These are phyloP conservation scores for Anthracocystis walkeri DNA, from an alignment of 1,284 basidiomycete genomes.

Conservation along the genomic window DNA sequence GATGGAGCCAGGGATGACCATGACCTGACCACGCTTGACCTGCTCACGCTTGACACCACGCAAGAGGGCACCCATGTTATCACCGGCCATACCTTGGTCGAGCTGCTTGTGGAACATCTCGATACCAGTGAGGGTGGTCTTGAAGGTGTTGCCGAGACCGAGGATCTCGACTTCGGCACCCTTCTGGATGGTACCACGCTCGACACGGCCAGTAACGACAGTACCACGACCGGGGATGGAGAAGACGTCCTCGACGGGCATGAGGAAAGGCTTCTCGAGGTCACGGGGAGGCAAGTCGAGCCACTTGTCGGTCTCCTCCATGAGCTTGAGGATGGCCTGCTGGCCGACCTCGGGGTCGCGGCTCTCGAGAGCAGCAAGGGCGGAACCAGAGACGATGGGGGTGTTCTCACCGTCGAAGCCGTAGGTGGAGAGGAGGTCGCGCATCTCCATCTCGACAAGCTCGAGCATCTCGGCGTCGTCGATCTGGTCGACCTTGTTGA, in stretches of 20 bases:
- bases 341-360: conserved; percentile 82
- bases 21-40: conserved; percentile 90
- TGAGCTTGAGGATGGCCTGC: conserved; percentile 84
- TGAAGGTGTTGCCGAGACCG: conserved; percentile 84
- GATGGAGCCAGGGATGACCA: conserved; percentile 90
- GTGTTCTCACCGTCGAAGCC: conserved; percentile 97
- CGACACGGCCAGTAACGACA: conserved; percentile 95
- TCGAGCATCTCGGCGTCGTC: conserved; percentile 98
- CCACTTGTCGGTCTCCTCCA: conserved; percentile 92
- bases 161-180: conserved; percentile 94
- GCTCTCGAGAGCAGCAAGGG: conserved; percentile 93
- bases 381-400: conserved; percentile 96
- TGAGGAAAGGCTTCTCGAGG: conserved; percentile 96
- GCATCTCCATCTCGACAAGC: conserved; percentile 99
- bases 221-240: conserved; percentile 99
- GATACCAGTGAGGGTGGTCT: conserved; percentile 95
- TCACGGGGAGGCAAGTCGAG: conserved; percentile 95
- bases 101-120: conserved; percentile 99
- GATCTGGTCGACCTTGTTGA: conserved; percentile 99
- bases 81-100: conserved; percentile 96
- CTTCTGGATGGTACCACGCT: conserved; percentile 92
- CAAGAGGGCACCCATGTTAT: conserved; percentile 98
- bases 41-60: conserved; percentile 98
- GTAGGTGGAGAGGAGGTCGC: conserved; percentile 86
- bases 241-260: conserved; percentile 97